Percentiles rank a stretch among this genome's conserved stretches.
These are phyloP conservation scores for Deuterostichococcus epilithicus DNA, from an alignment of 139 green algal species.

Conservation along the genomic window DNA sequence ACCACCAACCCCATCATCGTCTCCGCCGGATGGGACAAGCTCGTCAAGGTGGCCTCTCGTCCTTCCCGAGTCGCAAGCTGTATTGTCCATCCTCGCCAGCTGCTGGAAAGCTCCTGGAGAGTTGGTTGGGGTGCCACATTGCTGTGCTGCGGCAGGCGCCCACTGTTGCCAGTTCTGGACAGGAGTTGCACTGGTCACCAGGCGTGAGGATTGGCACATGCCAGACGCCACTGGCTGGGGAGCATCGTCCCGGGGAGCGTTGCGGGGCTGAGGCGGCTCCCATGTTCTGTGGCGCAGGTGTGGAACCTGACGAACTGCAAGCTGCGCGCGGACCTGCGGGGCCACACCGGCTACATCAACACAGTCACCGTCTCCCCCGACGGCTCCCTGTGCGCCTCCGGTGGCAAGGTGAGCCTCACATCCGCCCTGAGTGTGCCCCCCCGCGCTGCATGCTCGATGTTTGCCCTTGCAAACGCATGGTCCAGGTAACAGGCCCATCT, in stretches of 20 bases:
- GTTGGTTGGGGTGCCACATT: not conserved
- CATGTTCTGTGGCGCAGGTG: constrained; percentile 54
- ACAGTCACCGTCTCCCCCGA: constrained; percentile 98
- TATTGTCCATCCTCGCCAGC: not conserved
- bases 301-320: constrained; percentile 99
- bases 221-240: too few species aligned
- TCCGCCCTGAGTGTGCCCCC: not conserved
- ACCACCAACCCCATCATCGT: constrained; percentile 96
- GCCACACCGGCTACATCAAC: constrained; percentile 95
- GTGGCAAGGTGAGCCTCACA: constrained; percentile 70
- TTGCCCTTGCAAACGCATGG: too few species aligned
- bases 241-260: not conserved
- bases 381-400: constrained; percentile 97
- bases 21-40: constrained; percentile 97
- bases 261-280: not conserved
- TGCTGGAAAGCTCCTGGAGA: not conserved
- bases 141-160: not conserved
- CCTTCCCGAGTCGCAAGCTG: not conserved
- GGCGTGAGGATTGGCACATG: too few species aligned
- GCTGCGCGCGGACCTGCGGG: constrained; percentile 93
- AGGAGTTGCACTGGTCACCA: too few species aligned
- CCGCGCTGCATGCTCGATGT: too few species aligned
- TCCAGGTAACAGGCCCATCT: too few species aligned
- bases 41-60: constrained; percentile 79
- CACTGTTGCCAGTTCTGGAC: too few species aligned